These are phyloP conservation scores for Arthrobotrys conoides DNA, from an alignment of 2,329 filamentous ascomycete species.

Conservation along the genomic window DNA sequence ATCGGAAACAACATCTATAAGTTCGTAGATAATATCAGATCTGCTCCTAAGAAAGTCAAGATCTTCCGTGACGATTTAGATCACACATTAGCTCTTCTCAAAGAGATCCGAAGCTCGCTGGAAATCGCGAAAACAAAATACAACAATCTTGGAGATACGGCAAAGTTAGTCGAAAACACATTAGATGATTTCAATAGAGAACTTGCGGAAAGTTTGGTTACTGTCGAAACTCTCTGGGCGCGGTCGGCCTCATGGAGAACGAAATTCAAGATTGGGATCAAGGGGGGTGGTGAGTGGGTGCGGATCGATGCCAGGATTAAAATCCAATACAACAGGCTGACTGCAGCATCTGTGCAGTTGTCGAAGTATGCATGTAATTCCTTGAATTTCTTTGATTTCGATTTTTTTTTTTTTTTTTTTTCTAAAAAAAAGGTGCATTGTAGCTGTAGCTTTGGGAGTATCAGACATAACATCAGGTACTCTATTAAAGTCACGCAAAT, in stretches of 20 bases:
- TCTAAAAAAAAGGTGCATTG: background rate
- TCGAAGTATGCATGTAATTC: conserved; percentile 53
- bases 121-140: conserved; percentile 28
- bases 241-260: conserved; percentile 35
- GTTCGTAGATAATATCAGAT: conserved; percentile 37
- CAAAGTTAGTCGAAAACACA: conserved; percentile 4
- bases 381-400: too few species aligned
- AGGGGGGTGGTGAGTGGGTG: conserved; percentile 50
- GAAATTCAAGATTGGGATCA: conserved; percentile 41
- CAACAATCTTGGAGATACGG: conserved; percentile 34
- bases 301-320: conserved; percentile 38
- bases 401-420: background rate
- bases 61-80: conserved; percentile 33
- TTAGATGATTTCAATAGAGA: conserved; percentile 34
- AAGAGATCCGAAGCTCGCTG: background rate
- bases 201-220: conserved; percentile 8
- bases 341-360: conserved; percentile 56
- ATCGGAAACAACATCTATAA: conserved; percentile 34
- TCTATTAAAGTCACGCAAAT: background rate
- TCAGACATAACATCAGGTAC: conserved; percentile 22
- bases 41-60: conserved; percentile 27
- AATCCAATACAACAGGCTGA: conserved; percentile 40
- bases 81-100: conserved; percentile 15
- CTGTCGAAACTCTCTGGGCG: conserved; percentile 29
- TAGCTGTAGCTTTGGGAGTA: conserved; percentile 5